phyloP scores from a whole-genome alignment of 2,329 filamentous ascomycete species.

The Talaromyces amestolkiae region DNA sequence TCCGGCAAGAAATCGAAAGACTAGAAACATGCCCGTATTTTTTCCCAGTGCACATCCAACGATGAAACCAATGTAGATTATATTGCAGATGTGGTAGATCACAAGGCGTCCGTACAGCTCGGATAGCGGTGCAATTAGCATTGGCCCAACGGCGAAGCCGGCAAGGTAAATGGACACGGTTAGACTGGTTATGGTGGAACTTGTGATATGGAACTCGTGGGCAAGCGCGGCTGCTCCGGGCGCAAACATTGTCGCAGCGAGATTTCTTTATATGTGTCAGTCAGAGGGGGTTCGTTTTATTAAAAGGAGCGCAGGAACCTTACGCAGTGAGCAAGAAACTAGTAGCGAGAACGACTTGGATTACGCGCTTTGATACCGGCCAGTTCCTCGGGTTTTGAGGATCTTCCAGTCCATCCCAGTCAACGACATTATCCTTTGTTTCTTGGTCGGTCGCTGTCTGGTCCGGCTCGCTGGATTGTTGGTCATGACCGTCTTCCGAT shows the following conservation, averaged over 20 bases:
- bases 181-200: conserved; percentile 56
- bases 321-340: conserved; percentile 36
- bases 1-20: conserved; percentile 50
- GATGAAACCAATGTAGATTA: conserved; percentile 31
- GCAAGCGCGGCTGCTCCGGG: conserved; percentile 64
- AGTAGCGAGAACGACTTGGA: conserved; percentile 27
- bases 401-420: conserved; percentile 23
- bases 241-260: conserved; percentile 62
- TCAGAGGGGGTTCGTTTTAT: neutral
- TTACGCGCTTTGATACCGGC: conserved; percentile 31
- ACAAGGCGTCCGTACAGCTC: conserved; percentile 31
- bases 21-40: neutral
- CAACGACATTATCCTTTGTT: conserved; percentile 19
- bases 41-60: neutral
- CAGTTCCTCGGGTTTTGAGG: conserved; percentile 41
- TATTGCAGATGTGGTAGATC: conserved; percentile 48
- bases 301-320: conserved; percentile 20
- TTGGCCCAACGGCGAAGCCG: conserved; percentile 39
- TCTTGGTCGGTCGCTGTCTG: neutral
- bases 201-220: conserved; percentile 57
- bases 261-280: neutral
- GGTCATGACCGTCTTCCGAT: too few relatives aligned
- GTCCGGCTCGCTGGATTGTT: too few relatives aligned
- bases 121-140: conserved; percentile 37
- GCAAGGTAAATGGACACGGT: conserved; percentile 60